Evolutionary conservation across 2,329 filamentous ascomycete species (phyloP).

Genomic region (Mariannaea sp.): DNA sequence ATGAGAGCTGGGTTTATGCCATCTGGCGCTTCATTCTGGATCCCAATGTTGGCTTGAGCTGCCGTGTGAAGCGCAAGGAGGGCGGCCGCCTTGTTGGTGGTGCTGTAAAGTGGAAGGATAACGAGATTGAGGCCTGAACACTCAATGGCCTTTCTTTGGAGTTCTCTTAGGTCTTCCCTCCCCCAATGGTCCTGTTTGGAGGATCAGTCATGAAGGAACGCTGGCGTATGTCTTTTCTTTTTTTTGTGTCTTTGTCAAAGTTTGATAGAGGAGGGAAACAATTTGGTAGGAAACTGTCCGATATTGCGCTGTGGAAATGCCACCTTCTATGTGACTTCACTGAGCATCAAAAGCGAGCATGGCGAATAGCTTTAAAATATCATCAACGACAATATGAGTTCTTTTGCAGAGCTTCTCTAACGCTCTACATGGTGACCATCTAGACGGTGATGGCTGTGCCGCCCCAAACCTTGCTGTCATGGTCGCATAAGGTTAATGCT

Average conservation of each 20-base stretch:
- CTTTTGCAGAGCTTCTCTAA: constrained; percentile 15
- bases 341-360: background rate
- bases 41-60: constrained; percentile 85
- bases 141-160: background rate
- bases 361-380: constrained; percentile 2
- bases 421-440: background rate
- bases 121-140: constrained; percentile 67
- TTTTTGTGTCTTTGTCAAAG: constrained; percentile 7
- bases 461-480: no score
- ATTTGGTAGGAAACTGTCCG: constrained; percentile 5
- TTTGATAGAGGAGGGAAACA: constrained; percentile 12
- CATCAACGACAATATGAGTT: constrained; percentile 3
- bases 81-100: constrained; percentile 67
- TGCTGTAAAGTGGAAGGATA: constrained; percentile 64
- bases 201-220: constrained; percentile 4
- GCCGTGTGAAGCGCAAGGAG: constrained; percentile 88
- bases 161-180: background rate
- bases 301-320: constrained; percentile 5
- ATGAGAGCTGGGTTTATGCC: constrained; percentile 89
- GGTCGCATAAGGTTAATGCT: constrained; percentile 21
- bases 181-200: background rate
- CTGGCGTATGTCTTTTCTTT: constrained; percentile 1
- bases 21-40: constrained; percentile 97
- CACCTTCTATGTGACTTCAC: background rate
- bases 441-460: no score